Conservation (phyloP, 371 early-diverging fungal species). For the Mucor circinelloides region DNA sequence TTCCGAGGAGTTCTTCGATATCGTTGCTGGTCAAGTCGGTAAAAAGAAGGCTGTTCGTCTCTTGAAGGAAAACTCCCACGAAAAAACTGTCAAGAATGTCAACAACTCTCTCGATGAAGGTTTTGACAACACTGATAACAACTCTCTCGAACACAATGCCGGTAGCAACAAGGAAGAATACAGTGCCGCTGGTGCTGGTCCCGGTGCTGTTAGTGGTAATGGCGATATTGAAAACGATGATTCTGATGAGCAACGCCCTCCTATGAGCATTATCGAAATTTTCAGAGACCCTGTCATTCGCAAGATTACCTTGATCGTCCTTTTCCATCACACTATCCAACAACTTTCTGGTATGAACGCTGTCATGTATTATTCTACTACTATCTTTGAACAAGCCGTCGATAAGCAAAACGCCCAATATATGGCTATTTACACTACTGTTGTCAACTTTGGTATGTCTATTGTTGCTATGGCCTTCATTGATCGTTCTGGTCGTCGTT, state of each 20-base stretch:
- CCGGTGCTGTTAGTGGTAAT: background rate
- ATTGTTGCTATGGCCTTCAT: conserved; percentile 54
- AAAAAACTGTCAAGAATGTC: conserved; percentile 9
- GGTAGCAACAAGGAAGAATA: background rate
- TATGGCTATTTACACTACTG: conserved; percentile 61
- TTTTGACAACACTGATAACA: conserved; percentile 13
- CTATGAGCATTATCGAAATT: conserved; percentile 39
- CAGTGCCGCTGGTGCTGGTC: background rate
- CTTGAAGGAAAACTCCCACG: conserved; percentile 18
- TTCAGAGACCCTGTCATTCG: conserved; percentile 48
- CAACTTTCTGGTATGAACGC: conserved; percentile 90
- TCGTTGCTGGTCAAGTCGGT: conserved; percentile 17
- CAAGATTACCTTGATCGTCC: conserved; percentile 58
- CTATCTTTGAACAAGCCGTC: conserved; percentile 56
- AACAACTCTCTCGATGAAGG: conserved; percentile 18
- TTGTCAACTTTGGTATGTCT: conserved; percentile 67
- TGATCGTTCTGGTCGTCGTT: conserved; percentile 32
- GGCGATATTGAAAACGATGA: conserved; percentile 13
- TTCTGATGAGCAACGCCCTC: conserved; percentile 19
- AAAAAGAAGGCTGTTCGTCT: conserved; percentile 14
- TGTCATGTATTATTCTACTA: conserved; percentile 78
- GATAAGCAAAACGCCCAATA: conserved; percentile 52
- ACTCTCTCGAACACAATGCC: background rate
- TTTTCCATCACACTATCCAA: conserved; percentile 61
- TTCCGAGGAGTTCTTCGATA: conserved; percentile 16